These are phyloP conservation scores for Rhodotorula paludigena DNA, from an alignment of 768 basidiomycete genomes.

Conservation along the genomic window DNA sequence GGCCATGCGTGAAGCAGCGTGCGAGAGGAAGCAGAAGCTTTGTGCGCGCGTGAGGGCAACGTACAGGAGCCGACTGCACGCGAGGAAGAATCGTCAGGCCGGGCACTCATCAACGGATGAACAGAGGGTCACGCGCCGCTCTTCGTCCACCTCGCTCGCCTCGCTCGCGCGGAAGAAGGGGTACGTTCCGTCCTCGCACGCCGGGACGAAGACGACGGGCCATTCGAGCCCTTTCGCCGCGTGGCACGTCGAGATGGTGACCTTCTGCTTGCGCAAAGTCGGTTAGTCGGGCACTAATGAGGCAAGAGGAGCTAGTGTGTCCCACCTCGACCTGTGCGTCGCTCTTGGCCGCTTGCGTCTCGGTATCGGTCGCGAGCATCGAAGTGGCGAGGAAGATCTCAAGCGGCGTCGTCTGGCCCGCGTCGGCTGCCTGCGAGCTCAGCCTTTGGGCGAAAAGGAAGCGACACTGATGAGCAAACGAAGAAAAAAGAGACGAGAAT, in stretches of 20 bases:
- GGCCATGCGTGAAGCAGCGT: conserved; percentile 45
- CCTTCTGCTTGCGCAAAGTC: conserved; percentile 56
- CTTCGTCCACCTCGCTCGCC: conserved; percentile 71
- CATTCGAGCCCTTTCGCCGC: conserved; percentile 87
- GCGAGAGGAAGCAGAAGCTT: conserved; percentile 49
- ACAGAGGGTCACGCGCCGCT: conserved; percentile 55
- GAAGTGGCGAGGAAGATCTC: conserved; percentile 71
- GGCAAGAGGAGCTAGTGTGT: background rate
- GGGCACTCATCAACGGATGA: too few relatives aligned
- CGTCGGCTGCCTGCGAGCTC: conserved; percentile 5
- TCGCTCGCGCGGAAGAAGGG: conserved; percentile 60
- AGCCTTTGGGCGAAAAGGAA: background rate
- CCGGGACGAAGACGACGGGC: conserved; percentile 79
- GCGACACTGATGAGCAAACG: background rate
- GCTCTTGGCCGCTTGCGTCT: conserved; percentile 52
- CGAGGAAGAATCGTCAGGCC: background rate
- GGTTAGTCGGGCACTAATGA: background rate
- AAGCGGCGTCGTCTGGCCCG: conserved; percentile 54
- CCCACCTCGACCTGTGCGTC: conserved; percentile 20
- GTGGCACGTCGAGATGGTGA: conserved; percentile 79
- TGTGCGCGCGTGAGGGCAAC: conserved; percentile 86
- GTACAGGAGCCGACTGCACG: conserved; percentile 67
- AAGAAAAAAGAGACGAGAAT: too few relatives aligned
- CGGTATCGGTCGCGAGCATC: conserved; percentile 74
- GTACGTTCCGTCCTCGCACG: conserved; percentile 58